Evolutionary conservation across 176 grass and related monocot genomes (phyloP).

Genomic region (Lolium rigidum): DNA sequence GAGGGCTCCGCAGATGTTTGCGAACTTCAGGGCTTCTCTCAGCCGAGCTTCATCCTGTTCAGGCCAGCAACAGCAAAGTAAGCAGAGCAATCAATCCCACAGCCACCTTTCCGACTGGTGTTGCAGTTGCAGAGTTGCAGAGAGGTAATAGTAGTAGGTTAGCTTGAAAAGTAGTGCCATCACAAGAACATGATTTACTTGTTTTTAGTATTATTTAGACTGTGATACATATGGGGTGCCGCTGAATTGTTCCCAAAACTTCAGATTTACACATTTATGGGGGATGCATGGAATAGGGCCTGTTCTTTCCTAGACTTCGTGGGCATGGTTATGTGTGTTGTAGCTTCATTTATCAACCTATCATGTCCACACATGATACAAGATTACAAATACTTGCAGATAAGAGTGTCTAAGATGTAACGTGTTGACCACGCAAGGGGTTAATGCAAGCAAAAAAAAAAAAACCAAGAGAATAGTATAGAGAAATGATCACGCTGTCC

Average conservation of each 20-base stretch:
- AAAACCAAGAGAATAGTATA: not conserved
- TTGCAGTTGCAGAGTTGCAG: not conserved
- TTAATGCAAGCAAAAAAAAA: not conserved
- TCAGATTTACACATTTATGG: not conserved
- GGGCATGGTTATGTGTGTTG: not conserved
- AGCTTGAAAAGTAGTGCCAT: not conserved
- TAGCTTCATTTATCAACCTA: constrained; percentile 4
- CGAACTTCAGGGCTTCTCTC: constrained; percentile 85
- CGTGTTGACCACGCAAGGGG: not conserved
- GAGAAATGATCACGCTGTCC: not conserved
- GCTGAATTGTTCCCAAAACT: constrained; percentile 3
- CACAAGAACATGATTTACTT: not conserved
- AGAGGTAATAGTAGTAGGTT: not conserved
- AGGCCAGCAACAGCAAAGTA: constrained; percentile 1
- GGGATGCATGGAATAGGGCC: constrained; percentile 1
- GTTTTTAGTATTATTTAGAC: not conserved
- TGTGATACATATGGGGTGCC: not conserved
- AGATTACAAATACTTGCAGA: not conserved
- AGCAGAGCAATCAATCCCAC: not conserved
- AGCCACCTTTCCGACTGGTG: not conserved
- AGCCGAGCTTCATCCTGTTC: constrained; percentile 79
- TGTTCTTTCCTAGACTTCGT: no score
- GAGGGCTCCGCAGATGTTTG: constrained; percentile 85
- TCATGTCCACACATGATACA: not conserved
- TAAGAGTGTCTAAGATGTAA: not conserved